Base-by-base conservation (phyloP, 1,139 yeast species). In the Chernovozyma aurita region DNA sequence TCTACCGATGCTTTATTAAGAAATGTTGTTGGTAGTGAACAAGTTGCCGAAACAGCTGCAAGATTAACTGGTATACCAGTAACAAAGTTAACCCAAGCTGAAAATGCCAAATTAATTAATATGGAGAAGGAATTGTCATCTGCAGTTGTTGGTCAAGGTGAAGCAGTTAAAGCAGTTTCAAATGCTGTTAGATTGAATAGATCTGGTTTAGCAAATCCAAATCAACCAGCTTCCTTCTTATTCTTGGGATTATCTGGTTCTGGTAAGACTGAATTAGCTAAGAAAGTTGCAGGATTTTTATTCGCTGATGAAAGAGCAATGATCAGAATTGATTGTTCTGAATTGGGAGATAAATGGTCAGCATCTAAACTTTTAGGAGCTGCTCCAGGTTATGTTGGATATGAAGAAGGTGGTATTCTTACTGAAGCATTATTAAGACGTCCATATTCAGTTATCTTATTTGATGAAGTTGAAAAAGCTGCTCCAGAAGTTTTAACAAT, bases 401-500 rank as follows among this genome's bases (percentile, higher is more conserved):
- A 86, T 57, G 97, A 90, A 59, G 97, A 92, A 60, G 97, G 98
- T 59, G 98, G 98, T 49, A 78, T 90, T 49, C 73, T 92, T 48
- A 92, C 98, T 2, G 95, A 92, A 53, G 95, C 94, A 42, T 72
- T 92, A 43, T 74, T 87, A 42, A 78, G 97, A 57, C 81, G 85
- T 45, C 98, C 99, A 37, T 94, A 92, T 67, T 85, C 97, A 4
- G 98, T 94, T 20, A 76, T 92, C 22, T 70, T 92, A 46, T 92
- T 92, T 54, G 98, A 92, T 65, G 98, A 92, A 64, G 95, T 92
- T 40, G 98, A 92, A 57, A 92, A 92, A 64, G 99, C 98, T n/a
- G 95, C 96, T 2, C 98, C 98, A 1, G 97, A 92, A 59, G 98
- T 94, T 2, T 73, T 92, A 59, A 94, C 96, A 4, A 81, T 92